phyloP scores from a whole-genome alignment of 805 yeast species.

The Torulaspora delbrueckii region DNA sequence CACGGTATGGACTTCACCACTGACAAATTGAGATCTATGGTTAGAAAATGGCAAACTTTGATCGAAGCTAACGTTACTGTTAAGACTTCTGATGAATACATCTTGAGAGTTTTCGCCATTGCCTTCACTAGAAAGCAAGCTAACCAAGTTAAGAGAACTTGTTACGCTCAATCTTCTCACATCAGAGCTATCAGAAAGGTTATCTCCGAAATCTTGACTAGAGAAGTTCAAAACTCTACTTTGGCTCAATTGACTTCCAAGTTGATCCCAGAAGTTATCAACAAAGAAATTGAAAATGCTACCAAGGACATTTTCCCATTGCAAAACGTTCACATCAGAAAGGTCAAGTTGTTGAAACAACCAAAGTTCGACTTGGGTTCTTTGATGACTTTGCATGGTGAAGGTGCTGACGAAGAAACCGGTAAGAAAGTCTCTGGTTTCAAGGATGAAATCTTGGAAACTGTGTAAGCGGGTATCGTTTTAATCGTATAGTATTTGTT shows the following conservation, averaged over 20 bases:
- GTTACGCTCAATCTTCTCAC: constrained; percentile 97
- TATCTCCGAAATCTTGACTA: constrained; percentile 92
- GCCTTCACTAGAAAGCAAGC: constrained; percentile 98
- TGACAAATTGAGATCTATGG: constrained; percentile 95
- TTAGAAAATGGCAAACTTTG: constrained; percentile 98
- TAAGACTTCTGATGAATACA: constrained; percentile 96
- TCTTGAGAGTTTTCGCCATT: constrained; percentile 91
- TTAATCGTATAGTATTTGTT: constrained; percentile 7
- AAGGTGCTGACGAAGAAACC: constrained; percentile 86
- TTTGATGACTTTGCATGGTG: constrained; percentile 96
- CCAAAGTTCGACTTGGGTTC: constrained; percentile 98
- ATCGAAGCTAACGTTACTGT: constrained; percentile 98
- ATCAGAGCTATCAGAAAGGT: constrained; percentile 96
- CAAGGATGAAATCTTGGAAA: constrained; percentile 98
- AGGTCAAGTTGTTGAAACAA: constrained; percentile 96
- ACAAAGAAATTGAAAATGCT: constrained; percentile 96
- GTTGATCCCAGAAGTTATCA: constrained; percentile 97
- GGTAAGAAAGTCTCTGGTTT: constrained; percentile 96
- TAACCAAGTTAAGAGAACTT: constrained; percentile 95
- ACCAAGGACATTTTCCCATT: constrained; percentile 93
- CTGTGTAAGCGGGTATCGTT: constrained; percentile 58
- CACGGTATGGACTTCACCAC: constrained; percentile 98
- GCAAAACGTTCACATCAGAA: constrained; percentile 98
- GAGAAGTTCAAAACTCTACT: constrained; percentile 92
- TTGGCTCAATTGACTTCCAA: constrained; percentile 94